These are phyloP conservation scores for Rhodotorula sp. DNA, from an alignment of 1,284 basidiomycete species.

Conservation along the genomic window DNA sequence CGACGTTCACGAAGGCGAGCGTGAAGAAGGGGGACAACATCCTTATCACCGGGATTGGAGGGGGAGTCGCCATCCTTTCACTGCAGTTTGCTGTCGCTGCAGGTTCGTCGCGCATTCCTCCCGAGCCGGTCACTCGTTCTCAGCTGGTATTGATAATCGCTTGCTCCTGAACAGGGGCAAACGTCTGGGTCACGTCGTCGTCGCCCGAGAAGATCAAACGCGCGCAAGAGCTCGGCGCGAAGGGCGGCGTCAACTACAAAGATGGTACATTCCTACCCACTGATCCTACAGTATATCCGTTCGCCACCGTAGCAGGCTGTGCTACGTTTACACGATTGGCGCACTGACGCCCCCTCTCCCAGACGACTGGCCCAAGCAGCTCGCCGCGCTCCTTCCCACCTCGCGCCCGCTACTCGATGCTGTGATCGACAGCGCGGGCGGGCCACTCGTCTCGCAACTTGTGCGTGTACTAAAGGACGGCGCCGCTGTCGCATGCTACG, in stretches of 20 bases:
- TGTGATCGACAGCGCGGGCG: constrained; percentile 81
- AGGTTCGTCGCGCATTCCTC: constrained; percentile 7
- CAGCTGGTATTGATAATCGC: too few relatives aligned
- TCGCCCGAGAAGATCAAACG: constrained; percentile 67
- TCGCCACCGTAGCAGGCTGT: too few relatives aligned
- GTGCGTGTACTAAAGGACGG: constrained; percentile 66
- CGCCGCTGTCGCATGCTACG: constrained; percentile 54
- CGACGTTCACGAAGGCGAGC: constrained; percentile 67
- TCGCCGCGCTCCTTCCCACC: constrained; percentile 59
- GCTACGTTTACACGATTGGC: neutral
- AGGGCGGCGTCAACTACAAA: constrained; percentile 74
- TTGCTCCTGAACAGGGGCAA: constrained; percentile 59
- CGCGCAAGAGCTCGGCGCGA: constrained; percentile 69
- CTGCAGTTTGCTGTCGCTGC: constrained; percentile 74
- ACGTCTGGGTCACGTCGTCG: constrained; percentile 77
- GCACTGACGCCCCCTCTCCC: neutral
- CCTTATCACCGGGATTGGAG: constrained; percentile 68
- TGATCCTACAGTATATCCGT: too few relatives aligned
- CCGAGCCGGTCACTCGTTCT: too few relatives aligned
- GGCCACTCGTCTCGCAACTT: constrained; percentile 67
- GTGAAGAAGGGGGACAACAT: constrained; percentile 69
- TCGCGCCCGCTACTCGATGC: constrained; percentile 60
- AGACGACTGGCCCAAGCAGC: constrained; percentile 67
- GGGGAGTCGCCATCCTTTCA: constrained; percentile 76
- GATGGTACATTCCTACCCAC: constrained; percentile 56